These are phyloP conservation scores for Dicorynia guianensis DNA, from an alignment of 306 rosid genomes.

Conservation along the genomic window DNA sequence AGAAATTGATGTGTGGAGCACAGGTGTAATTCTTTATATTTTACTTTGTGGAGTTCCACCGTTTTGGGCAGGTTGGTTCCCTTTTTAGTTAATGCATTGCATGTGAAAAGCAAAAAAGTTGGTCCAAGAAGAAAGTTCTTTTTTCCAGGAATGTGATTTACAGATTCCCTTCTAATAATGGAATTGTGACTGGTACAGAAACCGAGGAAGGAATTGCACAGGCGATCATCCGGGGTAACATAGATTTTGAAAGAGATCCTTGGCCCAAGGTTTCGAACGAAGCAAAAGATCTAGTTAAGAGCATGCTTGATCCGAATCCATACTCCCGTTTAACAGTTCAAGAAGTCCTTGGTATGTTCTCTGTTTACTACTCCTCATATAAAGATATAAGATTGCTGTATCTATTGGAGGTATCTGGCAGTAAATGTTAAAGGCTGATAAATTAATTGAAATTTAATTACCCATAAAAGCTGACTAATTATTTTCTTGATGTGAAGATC, in stretches of 20 bases:
- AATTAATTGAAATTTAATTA: constrained; percentile 9
- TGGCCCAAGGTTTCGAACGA: constrained; percentile 91
- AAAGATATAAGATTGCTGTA: background rate
- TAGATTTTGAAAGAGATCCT: constrained; percentile 85
- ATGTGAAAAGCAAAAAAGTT: constrained; percentile 25
- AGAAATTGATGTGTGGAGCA: constrained; percentile 94
- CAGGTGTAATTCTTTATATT: constrained; percentile 93
- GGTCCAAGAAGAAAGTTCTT: background rate
- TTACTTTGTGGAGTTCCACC: constrained; percentile 97
- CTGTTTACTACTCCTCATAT: no score
- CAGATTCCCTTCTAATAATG: constrained; percentile 40
- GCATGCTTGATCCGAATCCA: constrained; percentile 93
- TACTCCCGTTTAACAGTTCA: constrained; percentile 68
- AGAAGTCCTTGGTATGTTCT: constrained; percentile 85
- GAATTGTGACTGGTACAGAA: constrained; percentile 61
- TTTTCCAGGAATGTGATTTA: background rate
- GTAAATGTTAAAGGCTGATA: background rate
- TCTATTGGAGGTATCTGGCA: no score
- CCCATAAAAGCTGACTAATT: constrained; percentile 34
- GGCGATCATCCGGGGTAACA: constrained; percentile 68
- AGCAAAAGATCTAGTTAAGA: constrained; percentile 73
- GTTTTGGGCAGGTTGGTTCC: constrained; percentile 87
- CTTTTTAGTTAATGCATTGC: constrained; percentile 5
- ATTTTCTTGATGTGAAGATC: constrained; percentile 56
- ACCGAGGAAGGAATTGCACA: constrained; percentile 94